Base-by-base conservation (phyloP, 495 filamentous ascomycete species). In the Tuber umbilicatum region DNA sequence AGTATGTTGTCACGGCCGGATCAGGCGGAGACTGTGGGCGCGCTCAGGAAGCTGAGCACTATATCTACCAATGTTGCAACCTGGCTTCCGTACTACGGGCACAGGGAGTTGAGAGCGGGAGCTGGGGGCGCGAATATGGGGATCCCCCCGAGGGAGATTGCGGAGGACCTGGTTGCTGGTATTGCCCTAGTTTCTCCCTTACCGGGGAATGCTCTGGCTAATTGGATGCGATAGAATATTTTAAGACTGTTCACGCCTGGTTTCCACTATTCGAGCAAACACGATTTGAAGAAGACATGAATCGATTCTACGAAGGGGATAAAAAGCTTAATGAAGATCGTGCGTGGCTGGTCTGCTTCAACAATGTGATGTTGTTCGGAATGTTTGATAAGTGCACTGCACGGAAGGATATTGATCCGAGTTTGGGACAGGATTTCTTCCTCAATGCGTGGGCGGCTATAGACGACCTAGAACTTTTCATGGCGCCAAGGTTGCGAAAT, bases 281-380 rank as follows among this genome's bases (percentile, higher is more conserved):
- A 14, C 50, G 64, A 5, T 81, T 81, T 55, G 70, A 67, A 50
- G 68, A 68, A 17, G 68, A 75, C 43, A 72, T 81, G 76, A 80
- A 73, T 5, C 69, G 68, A 17, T 81, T 76, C 50, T 81, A 81
- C 17, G 70, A 68, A 21, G 75, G 77, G 9, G 75, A 78, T 38
- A 40, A 37, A 43, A 75, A 72, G 14, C 69, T 81, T 5, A 37
- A 12, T 4, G 76, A 81, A 19, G 79, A 81, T 68, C 80, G 80
- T 10, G 79, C 76, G 19, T 81, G 80, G 80, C 64, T 82, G 9
- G 76, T 78, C 50, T 81, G 80, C 41, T 81, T 81, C 45, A 79
- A 81, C 31, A 81, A 81, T 14, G 80, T 81, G n/a, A 42, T 81
- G 43, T 68, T 81, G n/a, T 81, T 81, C 41, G 80, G 80, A 21